Evolutionary conservation across 2,329 filamentous ascomycete genomes (phyloP).

Genomic region (Trichocomaceae sp.): DNA sequence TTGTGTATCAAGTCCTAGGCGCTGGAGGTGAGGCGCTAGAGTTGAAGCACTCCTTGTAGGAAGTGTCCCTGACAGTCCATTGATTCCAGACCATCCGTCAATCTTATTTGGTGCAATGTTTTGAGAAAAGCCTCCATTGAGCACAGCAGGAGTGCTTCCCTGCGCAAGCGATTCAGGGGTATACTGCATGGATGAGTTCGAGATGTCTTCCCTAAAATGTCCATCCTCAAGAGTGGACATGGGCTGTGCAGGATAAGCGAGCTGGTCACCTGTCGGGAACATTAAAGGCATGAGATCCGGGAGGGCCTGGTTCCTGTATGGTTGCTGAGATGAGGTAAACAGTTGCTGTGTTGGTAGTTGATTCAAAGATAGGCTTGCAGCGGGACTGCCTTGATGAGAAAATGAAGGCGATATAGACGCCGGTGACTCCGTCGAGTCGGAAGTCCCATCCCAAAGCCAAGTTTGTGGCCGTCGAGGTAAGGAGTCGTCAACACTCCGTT

Average conservation of each 20-base stretch:
- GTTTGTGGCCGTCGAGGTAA: slow-evolving; percentile 13
- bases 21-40: slow-evolving; percentile 26
- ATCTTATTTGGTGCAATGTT: slow-evolving; percentile 10
- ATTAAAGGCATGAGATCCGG: slow-evolving; percentile 46
- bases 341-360: slow-evolving; percentile 17
- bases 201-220: slow-evolving; percentile 31
- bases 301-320: slow-evolving; percentile 29
- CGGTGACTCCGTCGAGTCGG: slow-evolving; percentile 24
- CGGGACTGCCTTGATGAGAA: slow-evolving; percentile 18
- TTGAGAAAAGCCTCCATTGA: slow-evolving; percentile 1
- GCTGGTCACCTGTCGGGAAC: slow-evolving; percentile 46
- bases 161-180: slow-evolving; percentile 18
- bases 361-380: slow-evolving; percentile 15
- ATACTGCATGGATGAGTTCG: slow-evolving; percentile 18
- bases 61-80: slow-evolving; percentile 20
- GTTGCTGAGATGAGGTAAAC: slow-evolving; percentile 28
- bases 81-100: slow-evolving; percentile 24
- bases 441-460: slow-evolving; percentile 21
- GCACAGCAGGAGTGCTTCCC: slow-evolving; percentile 13
- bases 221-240: slow-evolving; percentile 42
- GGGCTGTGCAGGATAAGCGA: slow-evolving; percentile 46
- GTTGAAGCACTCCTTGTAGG: slow-evolving; percentile 1
- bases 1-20: slow-evolving; percentile 19
- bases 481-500: slow-evolving; percentile 28
- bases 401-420: slow-evolving; percentile 25